These are phyloP conservation scores for Talaromyces sp. DNA, from an alignment of 2,329 filamentous ascomycete species.

Conservation along the genomic window DNA sequence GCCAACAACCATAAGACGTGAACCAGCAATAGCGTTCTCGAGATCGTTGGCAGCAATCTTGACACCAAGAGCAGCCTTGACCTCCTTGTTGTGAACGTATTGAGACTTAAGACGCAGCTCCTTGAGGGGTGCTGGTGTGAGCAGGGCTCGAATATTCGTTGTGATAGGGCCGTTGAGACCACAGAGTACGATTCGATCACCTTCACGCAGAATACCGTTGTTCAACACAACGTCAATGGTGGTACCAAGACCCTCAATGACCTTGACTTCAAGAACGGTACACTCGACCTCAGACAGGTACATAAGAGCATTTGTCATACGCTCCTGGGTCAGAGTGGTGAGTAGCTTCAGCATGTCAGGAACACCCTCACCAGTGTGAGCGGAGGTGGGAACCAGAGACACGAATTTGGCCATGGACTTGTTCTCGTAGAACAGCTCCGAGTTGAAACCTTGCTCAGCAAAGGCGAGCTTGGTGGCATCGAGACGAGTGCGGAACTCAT, in stretches of 20 bases:
- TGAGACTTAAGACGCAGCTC: slow-evolving; percentile 93
- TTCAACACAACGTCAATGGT: slow-evolving; percentile 97
- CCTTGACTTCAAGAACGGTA: slow-evolving; percentile 97
- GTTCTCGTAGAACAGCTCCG: slow-evolving; percentile 96
- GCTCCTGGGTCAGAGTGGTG: slow-evolving; percentile 87
- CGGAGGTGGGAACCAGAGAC: slow-evolving; percentile 95
- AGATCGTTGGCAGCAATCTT: slow-evolving; percentile 97
- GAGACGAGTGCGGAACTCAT: slow-evolving; percentile 89
- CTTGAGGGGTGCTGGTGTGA: slow-evolving; percentile 90
- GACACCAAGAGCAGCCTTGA: slow-evolving; percentile 96
- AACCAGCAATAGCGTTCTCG: slow-evolving; percentile 94
- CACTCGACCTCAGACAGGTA: slow-evolving; percentile 97
- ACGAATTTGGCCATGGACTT: slow-evolving; percentile 94
- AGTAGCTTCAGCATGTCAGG: slow-evolving; percentile 98
- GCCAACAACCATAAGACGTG: slow-evolving; percentile 88
- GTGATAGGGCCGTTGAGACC: slow-evolving; percentile 95
- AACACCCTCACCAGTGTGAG: slow-evolving; percentile 98
- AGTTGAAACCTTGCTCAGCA: slow-evolving; percentile 95
- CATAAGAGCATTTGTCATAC: slow-evolving; percentile 97
- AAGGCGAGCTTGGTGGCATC: slow-evolving; percentile 92
- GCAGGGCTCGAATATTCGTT: slow-evolving; percentile 90
- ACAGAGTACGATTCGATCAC: slow-evolving; percentile 91
- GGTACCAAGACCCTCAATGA: slow-evolving; percentile 97
- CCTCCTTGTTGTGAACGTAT: slow-evolving; percentile 99
- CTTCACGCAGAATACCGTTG: slow-evolving; percentile 92